A percentile compares a stretch with the other conserved stretches of the same genome.
These are phyloP conservation scores for Aspergillus ustus DNA, from an alignment of 2,329 filamentous ascomycete genomes.

Conservation along the genomic window DNA sequence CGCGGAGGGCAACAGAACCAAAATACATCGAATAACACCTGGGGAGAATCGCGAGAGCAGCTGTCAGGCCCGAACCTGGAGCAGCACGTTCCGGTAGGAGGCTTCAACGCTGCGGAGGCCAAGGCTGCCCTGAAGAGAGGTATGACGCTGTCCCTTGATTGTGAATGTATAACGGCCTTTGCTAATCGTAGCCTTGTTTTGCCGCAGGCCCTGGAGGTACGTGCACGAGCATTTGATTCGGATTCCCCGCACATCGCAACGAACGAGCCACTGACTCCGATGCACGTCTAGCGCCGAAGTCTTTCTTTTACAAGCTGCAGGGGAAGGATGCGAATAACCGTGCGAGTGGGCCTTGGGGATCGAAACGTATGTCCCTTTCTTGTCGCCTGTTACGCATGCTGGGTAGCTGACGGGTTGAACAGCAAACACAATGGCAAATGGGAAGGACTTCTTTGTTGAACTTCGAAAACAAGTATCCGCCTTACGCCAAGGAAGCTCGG, in stretches of 20 bases:
- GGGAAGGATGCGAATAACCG: conserved; percentile 43
- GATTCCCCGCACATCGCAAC: background rate
- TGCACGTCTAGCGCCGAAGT: conserved; percentile 35
- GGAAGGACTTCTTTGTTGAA: conserved; percentile 56
- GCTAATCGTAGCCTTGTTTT: background rate
- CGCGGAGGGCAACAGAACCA: conserved; percentile 36
- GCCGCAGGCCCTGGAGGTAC: conserved; percentile 37
- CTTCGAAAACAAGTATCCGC: conserved; percentile 52
- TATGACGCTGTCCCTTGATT: conserved; percentile 21
- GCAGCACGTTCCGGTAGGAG: conserved; percentile 47
- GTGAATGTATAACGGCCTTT: background rate
- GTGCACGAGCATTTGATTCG: background rate
- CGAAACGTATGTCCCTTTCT: conserved; percentile 44
- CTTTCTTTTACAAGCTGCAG: conserved; percentile 44
- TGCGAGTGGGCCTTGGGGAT: conserved; percentile 48
- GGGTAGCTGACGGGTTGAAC: conserved; percentile 3
- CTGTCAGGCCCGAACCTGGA: conserved; percentile 34
- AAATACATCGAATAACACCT: conserved; percentile 29
- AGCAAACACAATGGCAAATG: conserved; percentile 55
- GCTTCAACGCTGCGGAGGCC: conserved; percentile 50
- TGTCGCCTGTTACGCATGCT: background rate
- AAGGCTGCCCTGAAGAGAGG: conserved; percentile 48
- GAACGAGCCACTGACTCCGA: conserved; percentile 8
- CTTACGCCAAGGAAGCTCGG: conserved; percentile 42
- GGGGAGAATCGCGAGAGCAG: conserved; percentile 34